Evolutionary conservation across 352 stramenopile genomes (phyloP), one percentile per base, ranked within the genome.

Genomic region (Globisporangium spinosum): DNA sequence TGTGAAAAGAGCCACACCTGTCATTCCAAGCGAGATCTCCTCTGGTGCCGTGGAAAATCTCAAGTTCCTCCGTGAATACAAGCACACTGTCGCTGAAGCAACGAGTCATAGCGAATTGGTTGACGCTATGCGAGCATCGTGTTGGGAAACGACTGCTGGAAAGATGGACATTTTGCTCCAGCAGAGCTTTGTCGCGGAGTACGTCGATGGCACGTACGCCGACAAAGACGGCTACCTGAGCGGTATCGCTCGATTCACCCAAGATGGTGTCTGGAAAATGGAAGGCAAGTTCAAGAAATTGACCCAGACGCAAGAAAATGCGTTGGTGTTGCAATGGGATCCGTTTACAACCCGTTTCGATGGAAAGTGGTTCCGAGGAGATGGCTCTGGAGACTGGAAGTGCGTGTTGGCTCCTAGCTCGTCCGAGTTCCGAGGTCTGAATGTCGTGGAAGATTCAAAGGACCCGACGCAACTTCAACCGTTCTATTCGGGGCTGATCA

Each of bases 281-380:
- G 70, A 89, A 43, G 89, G 82, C 9, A 76, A 65, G 45, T 95
- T 85, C 65, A 92, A 91, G 59, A 91, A 93, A 62, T 51, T 73
- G 3, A 78, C 70, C 0, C 83, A 93, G 56, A 85, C 83, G 0
- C 82, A 90, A 61, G 83, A 85, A 17, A 94, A 95, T 51, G 83
- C 85, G 13, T 78, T 91, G 8, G 76, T 79, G 17, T 64, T 94
- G 5, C 77, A 86, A 58, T 94, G 86, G 82, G 74, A 93, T 58
- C 70, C 74, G 10, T 67, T 49, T 32, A 70, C 74, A 27, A 78
- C 79, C 23, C 81, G 83, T 22, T 94, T 96, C 64, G 77, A 91
- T 51, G 89, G 89, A 2, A 92, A 93, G 67, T 96, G 86, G 86
- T 94, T 85, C 72, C 87, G 89, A 22, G 89, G 89, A 29, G 87